phyloP scores from a whole-genome alignment of 2,329 filamentous ascomycete species.

The Venturia nashicola region DNA sequence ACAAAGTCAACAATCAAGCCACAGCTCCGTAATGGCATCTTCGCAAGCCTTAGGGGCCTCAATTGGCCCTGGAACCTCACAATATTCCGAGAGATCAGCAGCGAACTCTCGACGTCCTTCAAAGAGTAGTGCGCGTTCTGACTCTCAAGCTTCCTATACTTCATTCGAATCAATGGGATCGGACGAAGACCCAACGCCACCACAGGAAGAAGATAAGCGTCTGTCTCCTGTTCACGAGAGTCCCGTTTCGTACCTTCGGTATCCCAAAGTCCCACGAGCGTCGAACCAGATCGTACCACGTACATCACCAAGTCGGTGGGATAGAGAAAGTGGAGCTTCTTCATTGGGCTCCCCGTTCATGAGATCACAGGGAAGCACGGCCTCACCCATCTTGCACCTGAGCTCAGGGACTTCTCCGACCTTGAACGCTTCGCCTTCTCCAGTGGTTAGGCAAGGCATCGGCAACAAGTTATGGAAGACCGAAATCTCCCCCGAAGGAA shows the following conservation, averaged over 20 bases:
- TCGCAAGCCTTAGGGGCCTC: background rate
- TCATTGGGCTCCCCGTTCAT: background rate
- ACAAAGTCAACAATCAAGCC: background rate
- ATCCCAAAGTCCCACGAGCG: slow-evolving; percentile 35
- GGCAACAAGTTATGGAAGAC: slow-evolving; percentile 7
- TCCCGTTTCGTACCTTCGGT: slow-evolving; percentile 28
- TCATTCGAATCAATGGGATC: slow-evolving; percentile 3
- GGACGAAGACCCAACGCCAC: slow-evolving; percentile 7
- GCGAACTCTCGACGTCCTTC: slow-evolving; percentile 1
- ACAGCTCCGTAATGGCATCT: background rate
- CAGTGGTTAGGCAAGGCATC: background rate
- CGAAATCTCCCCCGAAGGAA: background rate
- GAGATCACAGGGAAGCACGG: background rate
- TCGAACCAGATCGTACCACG: slow-evolving; percentile 34
- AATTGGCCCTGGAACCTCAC: background rate
- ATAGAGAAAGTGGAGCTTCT: background rate
- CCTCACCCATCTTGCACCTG: background rate
- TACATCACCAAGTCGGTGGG: slow-evolving; percentile 12
- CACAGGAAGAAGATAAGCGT: slow-evolving; percentile 1
- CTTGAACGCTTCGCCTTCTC: background rate
- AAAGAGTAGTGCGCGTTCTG: background rate
- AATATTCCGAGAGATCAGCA: background rate
- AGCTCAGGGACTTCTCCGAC: background rate
- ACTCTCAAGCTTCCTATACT: slow-evolving; percentile 5
- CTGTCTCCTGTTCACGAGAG: background rate